These are phyloP conservation scores for Phytophthora pinifolia DNA, from an alignment of 352 stramenopile species.

Conservation along the genomic window DNA sequence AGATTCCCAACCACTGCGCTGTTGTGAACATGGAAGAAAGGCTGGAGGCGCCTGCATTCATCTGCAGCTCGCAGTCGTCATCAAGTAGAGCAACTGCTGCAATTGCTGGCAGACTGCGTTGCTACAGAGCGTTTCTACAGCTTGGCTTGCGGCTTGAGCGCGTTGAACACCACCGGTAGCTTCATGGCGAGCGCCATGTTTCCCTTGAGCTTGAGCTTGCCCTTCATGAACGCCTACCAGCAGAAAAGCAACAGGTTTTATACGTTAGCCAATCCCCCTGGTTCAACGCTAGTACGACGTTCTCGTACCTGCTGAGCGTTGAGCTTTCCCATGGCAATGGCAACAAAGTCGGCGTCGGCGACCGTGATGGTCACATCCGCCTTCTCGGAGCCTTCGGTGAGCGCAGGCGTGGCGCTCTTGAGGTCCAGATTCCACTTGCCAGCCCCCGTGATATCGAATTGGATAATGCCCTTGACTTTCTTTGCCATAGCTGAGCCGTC, in stretches of 20 bases:
- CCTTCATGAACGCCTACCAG: constrained; percentile 92
- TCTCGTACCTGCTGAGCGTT: constrained; percentile 79
- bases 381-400: constrained; percentile 68
- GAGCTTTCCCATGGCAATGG: constrained; percentile 83
- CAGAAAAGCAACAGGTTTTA: constrained; percentile 16
- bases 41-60: not conserved
- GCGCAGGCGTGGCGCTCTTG: constrained; percentile 56
- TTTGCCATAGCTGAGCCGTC: constrained; percentile 60
- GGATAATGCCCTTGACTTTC: constrained; percentile 83
- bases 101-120: not conserved
- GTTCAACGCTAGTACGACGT: not conserved
- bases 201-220: constrained; percentile 95
- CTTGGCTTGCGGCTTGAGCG: constrained; percentile 83
- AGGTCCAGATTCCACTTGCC: constrained; percentile 79
- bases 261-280: constrained; percentile 4
- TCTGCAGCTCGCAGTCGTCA: too few relatives aligned
- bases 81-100: too few relatives aligned
- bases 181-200: constrained; percentile 96
- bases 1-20: constrained; percentile 13
- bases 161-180: constrained; percentile 91
- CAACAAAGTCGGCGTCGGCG: constrained; percentile 77
- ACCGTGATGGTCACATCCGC: constrained; percentile 81
- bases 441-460: constrained; percentile 75
- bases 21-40: not conserved
- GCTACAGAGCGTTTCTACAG: constrained; percentile 35